Conservation (phyloP, 108 stramenopile species). For the Nannochloropsis gaditana region DNA sequence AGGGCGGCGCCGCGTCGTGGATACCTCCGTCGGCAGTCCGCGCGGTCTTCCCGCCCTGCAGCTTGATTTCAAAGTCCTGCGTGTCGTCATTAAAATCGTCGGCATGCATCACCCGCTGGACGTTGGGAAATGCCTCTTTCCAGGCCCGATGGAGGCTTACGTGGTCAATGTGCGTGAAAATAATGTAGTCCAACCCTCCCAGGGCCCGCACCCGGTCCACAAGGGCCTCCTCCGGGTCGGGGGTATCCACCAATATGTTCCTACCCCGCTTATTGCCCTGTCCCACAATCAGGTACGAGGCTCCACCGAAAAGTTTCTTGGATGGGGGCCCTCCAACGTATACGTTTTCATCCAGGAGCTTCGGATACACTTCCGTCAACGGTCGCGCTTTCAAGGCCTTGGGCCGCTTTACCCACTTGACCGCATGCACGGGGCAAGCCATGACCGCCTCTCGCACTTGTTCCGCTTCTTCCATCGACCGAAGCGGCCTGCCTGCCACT, state of each 20-base stretch:
- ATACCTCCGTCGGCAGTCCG: not conserved
- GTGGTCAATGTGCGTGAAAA: not conserved
- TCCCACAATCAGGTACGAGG: not conserved
- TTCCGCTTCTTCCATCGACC: constrained; percentile 15
- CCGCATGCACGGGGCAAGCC: constrained; percentile 10
- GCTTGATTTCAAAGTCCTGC: not conserved
- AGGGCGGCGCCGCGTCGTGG: not conserved
- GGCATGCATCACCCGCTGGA: not conserved
- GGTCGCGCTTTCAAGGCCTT: not conserved
- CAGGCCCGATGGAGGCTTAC: not conserved
- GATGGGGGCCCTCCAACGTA: not conserved
- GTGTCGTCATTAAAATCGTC: not conserved
- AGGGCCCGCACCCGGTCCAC: not conserved
- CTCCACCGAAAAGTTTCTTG: not conserved
- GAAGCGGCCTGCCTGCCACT: not conserved
- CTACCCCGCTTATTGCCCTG: not conserved
- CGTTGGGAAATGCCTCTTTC: not conserved
- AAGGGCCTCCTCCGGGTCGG: not conserved
- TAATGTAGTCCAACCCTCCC: not conserved
- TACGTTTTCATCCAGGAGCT: constrained; percentile 1
- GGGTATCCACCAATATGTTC: not conserved
- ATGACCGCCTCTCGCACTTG: not conserved
- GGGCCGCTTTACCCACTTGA: constrained; percentile 17
- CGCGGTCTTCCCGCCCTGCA: not conserved
- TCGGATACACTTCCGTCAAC: not conserved